Evolutionary conservation across 495 filamentous ascomycete species (phyloP), one percentile per base, ranked within the genome.

Genomic region (Trichoderma gamsii): DNA sequence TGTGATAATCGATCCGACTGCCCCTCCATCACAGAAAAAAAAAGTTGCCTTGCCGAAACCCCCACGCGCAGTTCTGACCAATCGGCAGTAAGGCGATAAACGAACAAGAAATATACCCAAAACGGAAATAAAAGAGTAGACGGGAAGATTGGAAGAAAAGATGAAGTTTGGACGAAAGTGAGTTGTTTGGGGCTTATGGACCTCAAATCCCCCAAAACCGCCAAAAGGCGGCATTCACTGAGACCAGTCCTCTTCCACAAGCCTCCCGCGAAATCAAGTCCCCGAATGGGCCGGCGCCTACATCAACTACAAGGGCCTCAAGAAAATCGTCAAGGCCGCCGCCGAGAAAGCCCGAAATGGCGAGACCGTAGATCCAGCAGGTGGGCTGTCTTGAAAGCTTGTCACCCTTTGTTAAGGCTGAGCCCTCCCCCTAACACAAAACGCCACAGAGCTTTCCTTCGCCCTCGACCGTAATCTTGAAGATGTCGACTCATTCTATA

Each of bases 251-350:
- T 61, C 46, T 52, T 65, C 25, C 74, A 72, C 29, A 74, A 92
- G 89, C 80, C 84, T 99, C 65, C 83, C 92, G 15, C 89, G 94
- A 51, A 96, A 97, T 75, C 93, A 97, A 74, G 95, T 98, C 67
- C 95, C 95, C 13, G 95, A 99, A 79, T 99, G 93, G 93, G 90
- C 93, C 67, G 79, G 88, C 43, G 87, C 85, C 21, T 99, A 99
- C 74, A 96, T 99, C 80, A 89, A 96, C 76, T 99, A 99, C 83
- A 98, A 97, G 77, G 86, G 89, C 46, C 79, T 98, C 74, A 99
- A 99, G 81, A 94, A 95, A 82, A 84, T 96, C 59, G 92, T 98
- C 78, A 97, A 96, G 77, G 83, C 88, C 5, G 88, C 87, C 16
- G 83, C 85, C 27, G 84, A 82, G 51, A 82, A 84, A 64, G 81